These are phyloP conservation scores for Oropetium thomaeum DNA, from an alignment of 176 grass and related monocot species.

Conservation along the genomic window DNA sequence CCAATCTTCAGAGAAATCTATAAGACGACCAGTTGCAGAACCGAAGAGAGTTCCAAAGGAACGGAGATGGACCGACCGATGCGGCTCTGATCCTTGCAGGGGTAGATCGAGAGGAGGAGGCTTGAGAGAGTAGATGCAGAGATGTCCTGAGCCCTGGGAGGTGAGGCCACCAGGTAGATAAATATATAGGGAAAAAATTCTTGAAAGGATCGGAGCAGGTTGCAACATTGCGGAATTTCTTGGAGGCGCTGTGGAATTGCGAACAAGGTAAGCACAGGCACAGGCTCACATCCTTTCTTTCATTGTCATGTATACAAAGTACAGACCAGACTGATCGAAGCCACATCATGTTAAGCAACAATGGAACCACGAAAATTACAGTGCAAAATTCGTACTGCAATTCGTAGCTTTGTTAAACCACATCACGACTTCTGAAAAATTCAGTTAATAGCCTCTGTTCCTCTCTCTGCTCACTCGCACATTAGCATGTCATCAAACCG, in stretches of 20 bases:
- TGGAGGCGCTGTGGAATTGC: neutral
- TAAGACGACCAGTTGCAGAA: slow-evolving; percentile 25
- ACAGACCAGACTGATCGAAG: too few species aligned
- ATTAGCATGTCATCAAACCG: neutral
- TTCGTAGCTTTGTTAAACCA: too few species aligned
- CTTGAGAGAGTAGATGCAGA: neutral
- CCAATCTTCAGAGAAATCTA: slow-evolving; percentile 48
- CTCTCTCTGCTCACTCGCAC: neutral
- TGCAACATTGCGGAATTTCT: slow-evolving; percentile 1
- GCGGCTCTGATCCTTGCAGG: slow-evolving; percentile 26
- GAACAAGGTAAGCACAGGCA: slow-evolving; percentile 41
- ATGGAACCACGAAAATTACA: too few species aligned
- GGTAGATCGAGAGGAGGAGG: neutral
- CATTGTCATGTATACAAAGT: neutral
- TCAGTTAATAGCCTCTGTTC: neutral
- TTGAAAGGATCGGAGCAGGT: neutral
- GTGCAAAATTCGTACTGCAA: too few species aligned
- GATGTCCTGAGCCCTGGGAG: neutral
- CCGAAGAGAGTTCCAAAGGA: slow-evolving; percentile 37
- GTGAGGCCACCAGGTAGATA: neutral
- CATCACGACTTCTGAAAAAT: too few species aligned
- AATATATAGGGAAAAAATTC: neutral
- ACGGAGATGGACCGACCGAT: slow-evolving; percentile 18
- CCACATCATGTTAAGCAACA: too few species aligned
- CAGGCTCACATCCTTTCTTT: neutral